A percentile compares a stretch with the other conserved stretches of the same genome.
phyloP scores from a whole-genome alignment of 2,329 filamentous ascomycete genomes.

The Trichoderma semiorbis region DNA sequence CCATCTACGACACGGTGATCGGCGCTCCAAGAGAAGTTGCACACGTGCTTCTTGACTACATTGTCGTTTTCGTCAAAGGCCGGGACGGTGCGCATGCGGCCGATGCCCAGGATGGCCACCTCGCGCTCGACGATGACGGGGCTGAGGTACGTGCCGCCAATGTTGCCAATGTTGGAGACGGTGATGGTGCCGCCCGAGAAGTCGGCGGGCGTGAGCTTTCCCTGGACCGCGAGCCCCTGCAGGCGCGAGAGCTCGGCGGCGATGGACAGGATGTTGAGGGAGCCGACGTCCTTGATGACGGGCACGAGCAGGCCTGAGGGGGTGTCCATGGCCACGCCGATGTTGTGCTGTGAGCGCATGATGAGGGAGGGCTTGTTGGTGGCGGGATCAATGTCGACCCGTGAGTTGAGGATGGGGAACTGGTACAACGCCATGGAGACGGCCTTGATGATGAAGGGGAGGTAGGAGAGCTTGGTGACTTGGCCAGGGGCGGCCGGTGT shows the following conservation, averaged over 20 bases:
- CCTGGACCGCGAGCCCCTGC: constrained; percentile 67
- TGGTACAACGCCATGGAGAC: constrained; percentile 78
- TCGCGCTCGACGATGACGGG: constrained; percentile 89
- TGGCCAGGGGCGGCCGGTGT: constrained; percentile 43
- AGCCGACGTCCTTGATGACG: constrained; percentile 80
- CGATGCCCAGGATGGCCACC: constrained; percentile 87
- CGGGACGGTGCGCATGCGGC: constrained; percentile 74
- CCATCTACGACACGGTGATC: constrained; percentile 94
- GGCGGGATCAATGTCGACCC: constrained; percentile 60
- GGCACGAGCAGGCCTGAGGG: constrained; percentile 85
- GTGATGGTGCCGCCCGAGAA: constrained; percentile 88
- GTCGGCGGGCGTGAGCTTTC: constrained; percentile 71
- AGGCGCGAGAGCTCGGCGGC: constrained; percentile 72
- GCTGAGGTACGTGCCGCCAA: constrained; percentile 87
- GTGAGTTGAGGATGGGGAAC: constrained; percentile 83
- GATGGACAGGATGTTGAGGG: constrained; percentile 72
- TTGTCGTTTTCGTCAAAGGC: constrained; percentile 63
- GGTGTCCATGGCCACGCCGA: constrained; percentile 94
- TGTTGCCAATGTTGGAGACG: constrained; percentile 92
- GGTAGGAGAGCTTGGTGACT: constrained; percentile 72
- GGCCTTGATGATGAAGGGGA: constrained; percentile 95
- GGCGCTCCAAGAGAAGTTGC: constrained; percentile 94
- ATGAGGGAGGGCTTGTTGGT: constrained; percentile 69
- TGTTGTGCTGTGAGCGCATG: constrained; percentile 83
- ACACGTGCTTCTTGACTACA: constrained; percentile 73